These are phyloP conservation scores for Cyberlindnera amylophila DNA, from an alignment of 805 yeast species.

Conservation along the genomic window DNA sequence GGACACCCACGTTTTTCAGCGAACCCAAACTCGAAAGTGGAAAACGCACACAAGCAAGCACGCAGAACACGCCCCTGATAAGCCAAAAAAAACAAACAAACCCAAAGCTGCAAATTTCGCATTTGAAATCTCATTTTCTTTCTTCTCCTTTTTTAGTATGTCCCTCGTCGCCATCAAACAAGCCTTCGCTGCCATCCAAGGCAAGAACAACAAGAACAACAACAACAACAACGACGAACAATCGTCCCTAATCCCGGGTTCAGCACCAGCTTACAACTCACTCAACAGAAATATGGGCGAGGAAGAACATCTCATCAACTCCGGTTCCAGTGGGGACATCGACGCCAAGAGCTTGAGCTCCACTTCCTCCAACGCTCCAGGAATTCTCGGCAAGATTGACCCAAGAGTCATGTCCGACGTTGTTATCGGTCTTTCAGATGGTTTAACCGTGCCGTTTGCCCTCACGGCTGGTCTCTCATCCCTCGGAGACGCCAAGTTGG, in stretches of 20 bases:
- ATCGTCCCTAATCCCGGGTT: slow-evolving; percentile 12
- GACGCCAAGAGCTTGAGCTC: slow-evolving; percentile 12
- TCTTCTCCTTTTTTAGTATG: slow-evolving; percentile 13
- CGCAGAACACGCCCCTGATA: slow-evolving; percentile 1
- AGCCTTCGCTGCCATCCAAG: slow-evolving; percentile 17
- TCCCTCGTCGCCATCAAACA: slow-evolving; percentile 26
- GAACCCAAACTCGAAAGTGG: background rate
- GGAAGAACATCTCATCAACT: slow-evolving; percentile 2
- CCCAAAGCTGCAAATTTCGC: too few species aligned
- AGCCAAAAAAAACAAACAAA: background rate
- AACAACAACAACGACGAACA: slow-evolving; percentile 2
- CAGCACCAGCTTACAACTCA: slow-evolving; percentile 15
- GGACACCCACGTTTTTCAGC: slow-evolving; percentile 4
- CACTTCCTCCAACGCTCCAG: slow-evolving; percentile 7
- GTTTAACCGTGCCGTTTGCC: slow-evolving; percentile 98
- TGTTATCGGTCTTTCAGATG: slow-evolving; percentile 92
- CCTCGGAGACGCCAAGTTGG: slow-evolving; percentile 83
- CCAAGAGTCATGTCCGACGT: slow-evolving; percentile 94
- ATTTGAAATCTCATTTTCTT: too few species aligned
- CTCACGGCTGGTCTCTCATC: slow-evolving; percentile 93
- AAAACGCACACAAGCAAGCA: background rate
- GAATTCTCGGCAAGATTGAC: slow-evolving; percentile 54
- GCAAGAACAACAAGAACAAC: background rate
- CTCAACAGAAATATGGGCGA: slow-evolving; percentile 16
- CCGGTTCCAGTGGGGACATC: slow-evolving; percentile 1